phyloP scores from a whole-genome alignment of 805 yeast genomes.

The Candida insectalens region DNA sequence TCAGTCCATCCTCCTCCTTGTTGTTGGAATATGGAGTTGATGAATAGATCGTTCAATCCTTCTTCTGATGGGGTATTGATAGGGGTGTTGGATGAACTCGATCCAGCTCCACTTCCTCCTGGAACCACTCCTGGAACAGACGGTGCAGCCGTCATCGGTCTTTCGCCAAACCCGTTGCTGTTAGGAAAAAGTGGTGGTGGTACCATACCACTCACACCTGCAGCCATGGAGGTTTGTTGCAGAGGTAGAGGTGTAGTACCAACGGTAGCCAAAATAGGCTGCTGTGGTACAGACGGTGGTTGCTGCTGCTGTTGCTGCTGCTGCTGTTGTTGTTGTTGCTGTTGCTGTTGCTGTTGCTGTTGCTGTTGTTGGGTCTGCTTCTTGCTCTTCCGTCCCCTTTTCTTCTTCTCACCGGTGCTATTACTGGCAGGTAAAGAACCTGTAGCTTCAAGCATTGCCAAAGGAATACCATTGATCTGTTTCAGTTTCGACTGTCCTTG shows the following conservation, averaged over 20 bases:
- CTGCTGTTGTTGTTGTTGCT: conserved; percentile 1
- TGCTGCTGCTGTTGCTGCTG: neutral
- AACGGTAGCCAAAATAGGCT: conserved; percentile 1
- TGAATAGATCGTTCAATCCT: conserved; percentile 20
- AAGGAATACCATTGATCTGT: conserved; percentile 29
- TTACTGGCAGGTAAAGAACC: conserved; percentile 41
- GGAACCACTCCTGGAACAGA: neutral
- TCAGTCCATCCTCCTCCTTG: conserved; percentile 83
- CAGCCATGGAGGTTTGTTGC: conserved; percentile 13
- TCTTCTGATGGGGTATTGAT: conserved; percentile 1
- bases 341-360: conserved; percentile 1
- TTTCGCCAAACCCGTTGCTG: neutral
- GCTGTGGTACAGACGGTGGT: conserved; percentile 5
- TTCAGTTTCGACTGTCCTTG: conserved; percentile 42
- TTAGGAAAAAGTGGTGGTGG: conserved; percentile 19
- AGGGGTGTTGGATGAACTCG: conserved; percentile 4
- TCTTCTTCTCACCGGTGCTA: neutral
- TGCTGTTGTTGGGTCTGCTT: neutral
- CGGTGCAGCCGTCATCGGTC: too few relatives aligned
- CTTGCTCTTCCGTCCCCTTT: neutral
- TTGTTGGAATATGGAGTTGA: conserved; percentile 59
- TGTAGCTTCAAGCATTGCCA: conserved; percentile 62
- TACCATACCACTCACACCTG: conserved; percentile 15
- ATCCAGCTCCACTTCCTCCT: neutral
- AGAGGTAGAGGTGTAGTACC: conserved; percentile 1